Evolutionary conservation across 345 rosid species (phyloP), one percentile per base, ranked within the genome.

Genomic region (Firmiana major): DNA sequence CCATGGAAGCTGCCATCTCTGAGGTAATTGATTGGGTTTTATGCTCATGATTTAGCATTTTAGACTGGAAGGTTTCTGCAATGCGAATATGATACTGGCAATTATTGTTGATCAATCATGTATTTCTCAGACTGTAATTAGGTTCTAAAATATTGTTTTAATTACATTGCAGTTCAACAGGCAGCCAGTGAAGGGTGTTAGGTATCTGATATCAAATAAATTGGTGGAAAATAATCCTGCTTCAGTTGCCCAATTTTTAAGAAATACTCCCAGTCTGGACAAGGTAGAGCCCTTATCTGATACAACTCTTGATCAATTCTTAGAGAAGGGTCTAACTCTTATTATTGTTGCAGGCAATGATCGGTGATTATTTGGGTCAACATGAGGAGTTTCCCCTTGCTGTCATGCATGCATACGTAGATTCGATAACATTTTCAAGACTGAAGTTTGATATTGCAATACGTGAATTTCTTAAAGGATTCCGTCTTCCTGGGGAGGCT

Each of bases 401-500:
- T 81, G 99, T 96, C 80, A 96, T 96, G 99, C 99, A 96, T 79
- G 93, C 94, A 76, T 96, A 86, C 86, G 97, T 96, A 70, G 99
- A 96, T 83, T 91, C 94, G 55, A 89, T 96, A 88, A 86, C 87
- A 64, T 96, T 96, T 87, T 84, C 97, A 19, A 93, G 88, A 83
- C 85, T 92, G 97, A 92, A 92, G 81, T 96, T 96, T 90, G 92
- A 89, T 82, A 78, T 69, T 13, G 97, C 99, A 78, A 91, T 96
- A 71, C 97, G 99, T 60, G 97, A 90, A 86, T 90, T 93, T 77
- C 97, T 96, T 76, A 92, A 92, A 80, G 97, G 97, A 59, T 96
- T 96, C 87, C 87, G 97, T 82, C 98, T 96, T 84, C 99, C 99
- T 46, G 98, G 99, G 70, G 99, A 96, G 81, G 99, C 99, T 75